Evolutionary conservation across 805 yeast species (phyloP).

Genomic region (Saturnispora ahearnii): DNA sequence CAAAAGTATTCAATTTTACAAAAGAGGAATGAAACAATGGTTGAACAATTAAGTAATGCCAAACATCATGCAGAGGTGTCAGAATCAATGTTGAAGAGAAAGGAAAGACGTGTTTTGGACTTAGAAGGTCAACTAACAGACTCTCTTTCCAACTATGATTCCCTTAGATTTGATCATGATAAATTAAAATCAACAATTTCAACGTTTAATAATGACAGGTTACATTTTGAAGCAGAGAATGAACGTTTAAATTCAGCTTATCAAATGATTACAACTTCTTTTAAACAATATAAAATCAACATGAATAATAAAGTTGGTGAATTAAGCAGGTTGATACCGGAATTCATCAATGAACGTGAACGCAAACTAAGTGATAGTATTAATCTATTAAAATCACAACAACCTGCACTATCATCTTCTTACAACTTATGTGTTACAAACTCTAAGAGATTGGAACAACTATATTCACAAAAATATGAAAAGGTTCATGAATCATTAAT

Average conservation of each 20-base stretch:
- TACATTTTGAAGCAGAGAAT: constrained; percentile 38
- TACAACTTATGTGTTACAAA: constrained; percentile 40
- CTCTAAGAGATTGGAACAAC: constrained; percentile 39
- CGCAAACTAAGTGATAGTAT: constrained; percentile 30
- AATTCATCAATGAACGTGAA: constrained; percentile 31
- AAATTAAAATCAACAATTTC: constrained; percentile 41
- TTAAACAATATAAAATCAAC: constrained; percentile 40
- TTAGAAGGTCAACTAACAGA: constrained; percentile 51
- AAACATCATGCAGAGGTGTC: constrained; percentile 74
- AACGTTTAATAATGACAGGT: constrained; percentile 39
- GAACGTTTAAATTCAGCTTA: constrained; percentile 51
- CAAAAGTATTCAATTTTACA: constrained; percentile 40
- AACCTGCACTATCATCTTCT: constrained; percentile 41
- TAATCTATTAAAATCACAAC: constrained; percentile 33
- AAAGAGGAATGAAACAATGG: constrained; percentile 42
- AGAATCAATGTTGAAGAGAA: constrained; percentile 56
- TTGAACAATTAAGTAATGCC: constrained; percentile 58
- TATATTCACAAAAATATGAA: constrained; percentile 40
- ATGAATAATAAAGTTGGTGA: constrained; percentile 36
- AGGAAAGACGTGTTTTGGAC: constrained; percentile 59
- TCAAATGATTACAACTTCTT: constrained; percentile 45
- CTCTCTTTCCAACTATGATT: constrained; percentile 38
- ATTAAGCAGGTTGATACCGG: constrained; percentile 31
- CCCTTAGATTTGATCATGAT: constrained; percentile 40
- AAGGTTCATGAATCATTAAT: constrained; percentile 35